These are phyloP conservation scores for Rhododendron williamsianum DNA, from an alignment of 148 eudicot genomes.

Conservation along the genomic window DNA sequence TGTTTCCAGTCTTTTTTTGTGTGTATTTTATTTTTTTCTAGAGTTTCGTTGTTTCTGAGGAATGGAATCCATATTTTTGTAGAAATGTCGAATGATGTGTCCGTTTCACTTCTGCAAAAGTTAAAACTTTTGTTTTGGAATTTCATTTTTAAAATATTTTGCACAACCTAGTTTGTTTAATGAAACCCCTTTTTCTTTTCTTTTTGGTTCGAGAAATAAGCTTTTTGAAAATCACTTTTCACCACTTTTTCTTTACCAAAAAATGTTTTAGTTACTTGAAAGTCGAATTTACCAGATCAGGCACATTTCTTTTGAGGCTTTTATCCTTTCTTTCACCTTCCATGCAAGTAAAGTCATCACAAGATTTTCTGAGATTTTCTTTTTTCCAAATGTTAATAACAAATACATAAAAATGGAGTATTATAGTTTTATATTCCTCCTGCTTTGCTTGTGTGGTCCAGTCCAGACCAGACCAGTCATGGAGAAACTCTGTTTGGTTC, in stretches of 20 bases:
- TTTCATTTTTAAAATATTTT: no score
- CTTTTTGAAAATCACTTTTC: not conserved
- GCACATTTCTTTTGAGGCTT: constrained; percentile 4
- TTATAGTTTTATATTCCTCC: not conserved
- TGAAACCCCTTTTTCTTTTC: no score
- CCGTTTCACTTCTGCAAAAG: constrained; percentile 10
- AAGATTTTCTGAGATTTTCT: not conserved
- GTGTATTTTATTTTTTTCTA: no score
- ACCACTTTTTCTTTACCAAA: not conserved
- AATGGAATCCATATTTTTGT: constrained; percentile 18
- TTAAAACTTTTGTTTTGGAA: not conserved
- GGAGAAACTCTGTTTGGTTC: constrained; percentile 8
- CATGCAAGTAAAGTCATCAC: no score
- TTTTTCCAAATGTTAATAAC: not conserved
- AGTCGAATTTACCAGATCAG: constrained; percentile 15
- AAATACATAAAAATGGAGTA: no score
- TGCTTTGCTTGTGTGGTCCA: not conserved
- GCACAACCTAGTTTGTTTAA: no score
- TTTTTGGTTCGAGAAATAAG: no score
- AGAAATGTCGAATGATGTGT: constrained; percentile 14
- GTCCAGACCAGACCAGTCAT: not conserved
- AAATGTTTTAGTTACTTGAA: constrained; percentile 8
- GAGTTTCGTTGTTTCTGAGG: constrained; percentile 5
- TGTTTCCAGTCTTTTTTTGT: no score
- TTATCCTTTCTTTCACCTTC: no score